These are phyloP conservation scores for Panellus pusillus DNA, from an alignment of 768 basidiomycete species.

Conservation along the genomic window DNA sequence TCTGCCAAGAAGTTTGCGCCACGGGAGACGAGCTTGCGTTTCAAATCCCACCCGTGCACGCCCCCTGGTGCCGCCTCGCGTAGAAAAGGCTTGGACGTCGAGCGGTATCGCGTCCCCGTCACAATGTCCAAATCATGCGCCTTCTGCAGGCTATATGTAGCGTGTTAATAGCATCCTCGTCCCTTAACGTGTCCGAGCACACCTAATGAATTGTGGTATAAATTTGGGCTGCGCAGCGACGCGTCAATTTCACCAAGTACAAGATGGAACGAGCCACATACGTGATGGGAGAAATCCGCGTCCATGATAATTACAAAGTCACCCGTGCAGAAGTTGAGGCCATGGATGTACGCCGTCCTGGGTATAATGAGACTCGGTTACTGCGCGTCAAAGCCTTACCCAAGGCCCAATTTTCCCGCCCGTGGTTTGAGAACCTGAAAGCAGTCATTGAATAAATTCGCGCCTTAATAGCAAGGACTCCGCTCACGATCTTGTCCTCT, in stretches of 20 bases:
- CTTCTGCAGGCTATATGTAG: constrained; percentile 64
- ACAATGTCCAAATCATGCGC: constrained; percentile 90
- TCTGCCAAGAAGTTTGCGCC: constrained; percentile 92
- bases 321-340: constrained; percentile 84
- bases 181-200: constrained; percentile 11
- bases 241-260: not conserved
- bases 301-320: constrained; percentile 98
- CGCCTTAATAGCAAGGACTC: constrained; percentile 15
- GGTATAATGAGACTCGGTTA: constrained; percentile 11
- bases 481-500: constrained; percentile 74
- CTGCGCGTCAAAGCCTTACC: constrained; percentile 45
- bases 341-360: constrained; percentile 92
- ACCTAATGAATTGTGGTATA: constrained; percentile 91
- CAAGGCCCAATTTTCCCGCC: constrained; percentile 87
- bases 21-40: constrained; percentile 82
- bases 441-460: constrained; percentile 9
- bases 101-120: constrained; percentile 86
- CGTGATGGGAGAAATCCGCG: constrained; percentile 94
- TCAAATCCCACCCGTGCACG: constrained; percentile 91
- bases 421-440: constrained; percentile 78
- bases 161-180: constrained; percentile 3
- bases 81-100: constrained; percentile 56
- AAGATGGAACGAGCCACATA: constrained; percentile 36
- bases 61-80: constrained; percentile 72
- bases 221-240: constrained; percentile 74